Base-by-base conservation (phyloP, 164 flowering plant species). In the Liquidambar formosana region DNA sequence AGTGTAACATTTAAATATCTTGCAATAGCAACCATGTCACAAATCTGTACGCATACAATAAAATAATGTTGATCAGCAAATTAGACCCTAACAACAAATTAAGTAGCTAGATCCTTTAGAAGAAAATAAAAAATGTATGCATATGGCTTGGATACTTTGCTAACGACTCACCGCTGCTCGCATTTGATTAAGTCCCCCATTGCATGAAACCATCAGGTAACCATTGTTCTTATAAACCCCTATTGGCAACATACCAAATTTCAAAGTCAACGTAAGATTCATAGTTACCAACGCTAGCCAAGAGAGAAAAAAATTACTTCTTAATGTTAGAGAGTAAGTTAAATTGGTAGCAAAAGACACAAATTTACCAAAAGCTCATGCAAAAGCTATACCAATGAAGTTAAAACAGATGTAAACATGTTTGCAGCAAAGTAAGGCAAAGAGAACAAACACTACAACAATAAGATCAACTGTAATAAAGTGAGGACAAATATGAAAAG, bases 11-110 rank as follows among this genome's bases (percentile, higher is more conserved):
- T 94, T 51, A 94, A 66, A 66, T 86, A 80, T 78, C 97, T 87
- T 57, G 97, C 99, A 78, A 93, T 88, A 27, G 97, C 81, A 51
- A 95, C 99, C 99, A 95, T 95, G 73, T 93, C 99, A 76, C 99
- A 95, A 22, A 95, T 93, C 99, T 95, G 88, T 26, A 71, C 70
- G 18, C 45, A 65, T 47, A 45, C 8, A 59, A 68, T 56, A 43
- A 65, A n/a, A 18, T 10, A 58, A 70, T 51, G 70, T 9, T 44
- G 0, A 46, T 57, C 64, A 67, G 46, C 10, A 38, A 26, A 15
- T 26, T n/a, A 23, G 19, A 44, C 6, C 5, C 45, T 44, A 3
- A 58, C 41, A 67, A 33, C 21, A 51, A 49, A 28, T 28, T 64
- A n/a, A 16, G 49, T 10, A 10, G 15, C 18, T 15, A 5, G 18